These are phyloP conservation scores for Diplosphaera chodatii DNA, from an alignment of 139 green algal species.

Conservation along the genomic window DNA sequence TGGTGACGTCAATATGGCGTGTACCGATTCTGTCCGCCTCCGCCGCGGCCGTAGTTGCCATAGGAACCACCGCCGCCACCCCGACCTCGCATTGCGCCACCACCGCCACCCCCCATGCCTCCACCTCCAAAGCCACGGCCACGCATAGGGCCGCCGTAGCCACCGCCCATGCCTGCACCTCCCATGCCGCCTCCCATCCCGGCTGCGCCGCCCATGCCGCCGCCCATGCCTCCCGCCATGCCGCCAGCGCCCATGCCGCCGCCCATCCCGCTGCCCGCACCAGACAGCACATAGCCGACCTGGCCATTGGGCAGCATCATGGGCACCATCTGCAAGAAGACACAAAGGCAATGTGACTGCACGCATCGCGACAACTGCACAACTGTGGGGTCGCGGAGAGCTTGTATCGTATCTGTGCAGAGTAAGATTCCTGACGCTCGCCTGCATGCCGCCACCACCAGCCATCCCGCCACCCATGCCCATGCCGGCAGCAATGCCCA, in stretches of 20 bases:
- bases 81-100: not conserved
- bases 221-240: not conserved
- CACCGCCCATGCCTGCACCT: slow-evolving; percentile 10
- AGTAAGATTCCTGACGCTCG: too few relatives aligned
- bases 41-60: slow-evolving; percentile 4
- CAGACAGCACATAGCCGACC: slow-evolving; percentile 31
- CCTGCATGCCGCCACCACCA: not conserved
- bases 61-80: slow-evolving; percentile 5
- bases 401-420: too few relatives aligned
- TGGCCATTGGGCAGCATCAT: slow-evolving; percentile 51
- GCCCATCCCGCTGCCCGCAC: not conserved
- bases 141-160: slow-evolving; percentile 7
- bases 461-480: slow-evolving; percentile 8
- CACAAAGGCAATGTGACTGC: too few relatives aligned
- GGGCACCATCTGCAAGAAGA: slow-evolving; percentile 43
- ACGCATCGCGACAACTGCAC: too few relatives aligned
- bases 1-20: slow-evolving; percentile 36
- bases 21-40: slow-evolving; percentile 25
- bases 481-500: not conserved
- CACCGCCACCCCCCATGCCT: not conserved
- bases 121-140: slow-evolving; percentile 2
- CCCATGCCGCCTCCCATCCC: not conserved
- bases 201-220: slow-evolving; percentile 3
- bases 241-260: slow-evolving; percentile 4
- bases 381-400: too few relatives aligned